Evolutionary conservation across 116 monocot genomes (phyloP).

Genomic region (Trichopus zeylanicus): DNA sequence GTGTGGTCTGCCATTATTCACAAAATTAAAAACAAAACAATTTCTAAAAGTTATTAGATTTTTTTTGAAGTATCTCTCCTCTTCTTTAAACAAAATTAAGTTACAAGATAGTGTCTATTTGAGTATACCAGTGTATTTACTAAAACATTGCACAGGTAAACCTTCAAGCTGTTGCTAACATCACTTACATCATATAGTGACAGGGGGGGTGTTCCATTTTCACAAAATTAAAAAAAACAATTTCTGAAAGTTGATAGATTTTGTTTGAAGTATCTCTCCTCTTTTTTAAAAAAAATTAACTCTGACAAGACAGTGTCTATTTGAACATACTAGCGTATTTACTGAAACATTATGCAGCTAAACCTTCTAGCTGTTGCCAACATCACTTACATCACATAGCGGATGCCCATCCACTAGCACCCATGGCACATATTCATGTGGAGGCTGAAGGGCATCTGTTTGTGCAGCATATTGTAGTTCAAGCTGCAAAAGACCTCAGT

Average conservation of each 20-base stretch:
- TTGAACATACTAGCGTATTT: neutral
- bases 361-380: neutral
- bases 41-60: too few species aligned
- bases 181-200: conserved; percentile 62
- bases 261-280: too few species aligned
- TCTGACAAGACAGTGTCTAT: too few species aligned
- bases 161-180: neutral
- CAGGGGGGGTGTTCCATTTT: too few species aligned
- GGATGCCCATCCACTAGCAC: conserved; percentile 63
- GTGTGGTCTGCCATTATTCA: too few species aligned
- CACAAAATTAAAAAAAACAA: too few species aligned
- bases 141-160: neutral
- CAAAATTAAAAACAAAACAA: too few species aligned
- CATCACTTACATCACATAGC: conserved; percentile 52
- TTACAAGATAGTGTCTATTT: too few species aligned
- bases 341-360: neutral
- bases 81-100: neutral
- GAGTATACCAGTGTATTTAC: too few species aligned
- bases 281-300: too few species aligned
- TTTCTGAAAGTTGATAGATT: too few species aligned
- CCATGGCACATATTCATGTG: conserved; percentile 83
- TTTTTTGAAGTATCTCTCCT: too few species aligned
- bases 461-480: conserved; percentile 60
- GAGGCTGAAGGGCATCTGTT: conserved; percentile 74
- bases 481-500: conserved; percentile 35